phyloP scores from a whole-genome alignment of 768 basidiomycete genomes.

The Tricholoma sp. region DNA sequence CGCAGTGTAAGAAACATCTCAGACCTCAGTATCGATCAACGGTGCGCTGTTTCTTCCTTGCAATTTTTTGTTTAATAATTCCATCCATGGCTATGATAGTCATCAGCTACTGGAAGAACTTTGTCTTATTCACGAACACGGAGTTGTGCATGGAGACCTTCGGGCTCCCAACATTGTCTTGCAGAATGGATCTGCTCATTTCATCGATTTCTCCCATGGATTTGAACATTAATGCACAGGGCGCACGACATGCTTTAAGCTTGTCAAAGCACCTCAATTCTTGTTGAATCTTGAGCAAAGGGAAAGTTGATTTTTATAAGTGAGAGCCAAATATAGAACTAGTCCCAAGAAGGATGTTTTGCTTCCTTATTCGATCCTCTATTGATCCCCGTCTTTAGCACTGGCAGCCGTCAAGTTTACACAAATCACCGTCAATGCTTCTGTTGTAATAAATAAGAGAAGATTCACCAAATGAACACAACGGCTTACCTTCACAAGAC shows the following conservation, averaged over 20 bases:
- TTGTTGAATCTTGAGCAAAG: background rate
- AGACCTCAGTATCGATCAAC: background rate
- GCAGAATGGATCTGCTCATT: background rate
- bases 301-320: background rate
- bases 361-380: slow-evolving; percentile 8
- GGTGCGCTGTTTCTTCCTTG: background rate
- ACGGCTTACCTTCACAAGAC: background rate
- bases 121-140: background rate
- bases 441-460: background rate
- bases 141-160: background rate
- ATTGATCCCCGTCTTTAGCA: background rate
- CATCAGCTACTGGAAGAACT: background rate
- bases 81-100: background rate
- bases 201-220: background rate
- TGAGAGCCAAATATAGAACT: background rate
- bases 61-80: background rate
- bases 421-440: background rate
- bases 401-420: background rate
- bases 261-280: background rate
- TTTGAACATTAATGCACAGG: background rate
- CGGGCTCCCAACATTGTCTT: background rate
- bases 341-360: slow-evolving; percentile 6
- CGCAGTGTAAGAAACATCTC: too few species aligned
- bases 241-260: background rate
- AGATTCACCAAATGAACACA: background rate